These are phyloP conservation scores for Chamaecrista fasciculata DNA, from an alignment of 306 rosid species.

Conservation along the genomic window DNA sequence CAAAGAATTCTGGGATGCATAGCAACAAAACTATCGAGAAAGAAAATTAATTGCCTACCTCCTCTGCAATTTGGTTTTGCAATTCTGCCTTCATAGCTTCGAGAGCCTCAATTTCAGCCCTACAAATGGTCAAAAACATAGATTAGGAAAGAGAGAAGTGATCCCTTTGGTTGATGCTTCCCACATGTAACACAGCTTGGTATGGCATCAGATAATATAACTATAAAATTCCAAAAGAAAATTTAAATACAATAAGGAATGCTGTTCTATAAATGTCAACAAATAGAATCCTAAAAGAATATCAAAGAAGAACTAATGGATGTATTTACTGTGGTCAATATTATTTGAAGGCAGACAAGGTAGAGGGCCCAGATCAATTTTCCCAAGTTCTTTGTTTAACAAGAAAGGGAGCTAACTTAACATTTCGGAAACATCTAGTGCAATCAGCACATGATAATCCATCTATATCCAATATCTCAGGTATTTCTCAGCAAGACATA, in stretches of 20 bases:
- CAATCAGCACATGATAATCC: background rate
- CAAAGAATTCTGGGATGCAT: conserved; percentile 21
- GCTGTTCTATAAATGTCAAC: background rate
- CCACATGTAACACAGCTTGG: background rate
- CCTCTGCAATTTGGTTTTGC: conserved; percentile 53
- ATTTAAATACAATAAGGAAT: background rate
- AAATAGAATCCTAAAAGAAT: background rate
- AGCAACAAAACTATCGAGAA: conserved; percentile 15
- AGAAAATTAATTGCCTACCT: conserved; percentile 48
- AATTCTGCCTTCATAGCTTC: conserved; percentile 62
- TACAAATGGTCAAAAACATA: conserved; percentile 37
- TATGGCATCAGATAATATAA: conserved; percentile 15
- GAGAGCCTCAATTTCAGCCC: conserved; percentile 74
- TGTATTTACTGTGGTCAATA: background rate
- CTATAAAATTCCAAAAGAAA: background rate
- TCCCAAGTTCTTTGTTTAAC: background rate
- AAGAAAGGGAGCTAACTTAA: conserved; percentile 2
- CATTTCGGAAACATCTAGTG: conserved; percentile 1
- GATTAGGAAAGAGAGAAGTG: conserved; percentile 31
- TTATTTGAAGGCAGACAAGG: background rate
- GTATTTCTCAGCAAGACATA: background rate
- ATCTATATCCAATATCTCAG: background rate
- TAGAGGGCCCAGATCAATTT: background rate
- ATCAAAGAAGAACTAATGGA: background rate
- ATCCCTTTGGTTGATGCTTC: conserved; percentile 3